Percentiles rank a stretch among this genome's conserved stretches.
Evolutionary conservation across 768 basidiomycete species (phyloP).

Genomic region (Leccinum subtestaceum): DNA sequence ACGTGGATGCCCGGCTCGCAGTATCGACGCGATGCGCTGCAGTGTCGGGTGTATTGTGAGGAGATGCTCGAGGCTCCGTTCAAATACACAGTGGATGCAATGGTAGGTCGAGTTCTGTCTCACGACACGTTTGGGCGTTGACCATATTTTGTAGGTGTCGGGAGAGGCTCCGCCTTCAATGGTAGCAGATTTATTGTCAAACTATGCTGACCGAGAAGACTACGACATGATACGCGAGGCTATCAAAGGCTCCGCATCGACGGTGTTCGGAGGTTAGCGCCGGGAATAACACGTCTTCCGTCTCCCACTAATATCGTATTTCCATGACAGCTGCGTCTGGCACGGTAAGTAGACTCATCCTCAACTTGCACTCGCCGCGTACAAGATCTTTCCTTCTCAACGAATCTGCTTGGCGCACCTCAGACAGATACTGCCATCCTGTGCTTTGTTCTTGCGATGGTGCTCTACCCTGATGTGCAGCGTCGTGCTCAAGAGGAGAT

Average conservation of each 20-base stretch:
- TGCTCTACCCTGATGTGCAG: constrained; percentile 27
- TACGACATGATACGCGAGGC: not conserved
- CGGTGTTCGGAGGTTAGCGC: constrained; percentile 5
- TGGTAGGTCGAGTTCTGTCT: not conserved
- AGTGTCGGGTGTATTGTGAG: constrained; percentile 18
- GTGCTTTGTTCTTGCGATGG: constrained; percentile 27
- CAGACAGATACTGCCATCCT: constrained; percentile 17
- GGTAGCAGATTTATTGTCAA: not conserved
- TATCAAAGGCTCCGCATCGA: not conserved
- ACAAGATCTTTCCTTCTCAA: not conserved
- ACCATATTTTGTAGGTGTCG: not conserved
- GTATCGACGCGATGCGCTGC: constrained; percentile 2
- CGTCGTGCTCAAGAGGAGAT: constrained; percentile 26
- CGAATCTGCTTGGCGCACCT: not conserved
- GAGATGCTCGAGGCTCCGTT: constrained; percentile 14
- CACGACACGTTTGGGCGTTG: not conserved
- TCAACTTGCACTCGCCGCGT: not conserved
- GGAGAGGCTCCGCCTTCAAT: constrained; percentile 1
- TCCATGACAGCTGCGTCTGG: not conserved
- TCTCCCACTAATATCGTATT: not conserved
- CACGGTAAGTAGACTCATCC: not conserved
- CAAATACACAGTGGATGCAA: not conserved
- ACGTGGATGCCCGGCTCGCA: constrained; percentile 6
- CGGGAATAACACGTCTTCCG: not conserved
- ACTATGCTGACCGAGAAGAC: not conserved